A percentile compares a stretch with the other conserved stretches of the same genome.
These are phyloP conservation scores for Glycine tomentella DNA, from an alignment of 306 rosid species.

Conservation along the genomic window DNA sequence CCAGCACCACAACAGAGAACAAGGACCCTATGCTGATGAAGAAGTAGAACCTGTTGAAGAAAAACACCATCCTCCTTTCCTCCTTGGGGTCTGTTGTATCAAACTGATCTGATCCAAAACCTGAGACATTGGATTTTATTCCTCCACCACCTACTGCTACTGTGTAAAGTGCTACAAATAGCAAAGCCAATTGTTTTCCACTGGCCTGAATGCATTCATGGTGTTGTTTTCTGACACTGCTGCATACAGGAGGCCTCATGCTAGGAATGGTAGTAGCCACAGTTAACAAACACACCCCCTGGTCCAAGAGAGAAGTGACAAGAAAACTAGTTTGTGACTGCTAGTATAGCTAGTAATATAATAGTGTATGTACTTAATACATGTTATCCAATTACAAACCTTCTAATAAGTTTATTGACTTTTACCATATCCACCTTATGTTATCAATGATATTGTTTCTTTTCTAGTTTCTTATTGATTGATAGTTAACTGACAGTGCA, in stretches of 20 bases:
- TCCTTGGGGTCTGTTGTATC: conserved; percentile 73
- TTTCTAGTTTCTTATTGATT: too few relatives aligned
- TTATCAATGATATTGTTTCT: too few relatives aligned
- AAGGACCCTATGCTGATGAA: conserved; percentile 83
- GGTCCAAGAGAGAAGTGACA: conserved; percentile 23
- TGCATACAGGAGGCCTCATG: conserved; percentile 84
- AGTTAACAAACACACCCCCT: conserved; percentile 80
- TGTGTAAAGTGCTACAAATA: conserved; percentile 77
- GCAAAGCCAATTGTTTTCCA: conserved; percentile 68
- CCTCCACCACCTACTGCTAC: conserved; percentile 90
- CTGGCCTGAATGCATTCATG: conserved; percentile 70
- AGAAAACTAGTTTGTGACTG: not conserved
- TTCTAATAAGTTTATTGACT: not conserved
- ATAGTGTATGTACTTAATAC: not conserved
- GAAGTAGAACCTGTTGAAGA: conserved; percentile 96
- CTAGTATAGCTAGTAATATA: not conserved
- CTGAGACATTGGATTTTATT: conserved; percentile 90
- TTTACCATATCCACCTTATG: not conserved
- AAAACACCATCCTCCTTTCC: conserved; percentile 84
- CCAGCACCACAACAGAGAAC: conserved; percentile 79
- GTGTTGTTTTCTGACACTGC: conserved; percentile 55
- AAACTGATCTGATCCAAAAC: conserved; percentile 87
- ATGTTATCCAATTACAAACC: not conserved
- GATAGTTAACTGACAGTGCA: not conserved
- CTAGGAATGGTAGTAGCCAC: conserved; percentile 71